A percentile compares a stretch with the other conserved stretches of the same genome.
phyloP scores from a whole-genome alignment of 2,329 filamentous ascomycete genomes.

The Leptographium lundbergii region DNA sequence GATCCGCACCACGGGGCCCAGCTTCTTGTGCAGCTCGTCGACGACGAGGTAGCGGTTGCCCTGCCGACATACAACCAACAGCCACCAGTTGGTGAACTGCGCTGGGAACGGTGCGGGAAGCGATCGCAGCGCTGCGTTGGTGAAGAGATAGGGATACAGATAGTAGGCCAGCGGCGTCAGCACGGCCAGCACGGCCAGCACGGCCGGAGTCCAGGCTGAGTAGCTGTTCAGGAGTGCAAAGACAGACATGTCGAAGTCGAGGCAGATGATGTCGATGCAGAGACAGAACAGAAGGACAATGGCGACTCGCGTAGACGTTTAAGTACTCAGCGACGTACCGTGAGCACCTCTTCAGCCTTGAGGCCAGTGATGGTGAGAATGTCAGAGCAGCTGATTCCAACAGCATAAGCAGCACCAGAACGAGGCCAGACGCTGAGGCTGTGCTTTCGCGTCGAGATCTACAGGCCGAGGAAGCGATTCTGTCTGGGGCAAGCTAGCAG shows the following conservation, averaged over 20 bases:
- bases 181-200: slow-evolving; percentile 21
- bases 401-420: background rate
- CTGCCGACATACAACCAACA: slow-evolving; percentile 51
- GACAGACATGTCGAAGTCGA: background rate
- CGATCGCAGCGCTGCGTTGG: slow-evolving; percentile 32
- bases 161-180: slow-evolving; percentile 40
- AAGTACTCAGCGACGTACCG: no score
- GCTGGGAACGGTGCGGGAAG: slow-evolving; percentile 52
- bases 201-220: slow-evolving; percentile 33
- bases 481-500: background rate
- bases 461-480: background rate
- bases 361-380: background rate
- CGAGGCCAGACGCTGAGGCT: background rate
- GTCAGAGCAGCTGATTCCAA: no score
- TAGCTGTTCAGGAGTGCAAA: background rate
- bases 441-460: background rate
- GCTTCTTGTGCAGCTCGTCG: slow-evolving; percentile 60
- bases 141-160: slow-evolving; percentile 46
- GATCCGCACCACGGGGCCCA: slow-evolving; percentile 70
- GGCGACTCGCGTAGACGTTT: background rate
- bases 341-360: no score
- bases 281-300: background rate
- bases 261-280: background rate
- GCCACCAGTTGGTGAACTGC: slow-evolving; percentile 67
- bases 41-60: slow-evolving; percentile 54